Base-by-base conservation (phyloP, 805 yeast genomes). In the Cyberlindnera sargentensis region DNA sequence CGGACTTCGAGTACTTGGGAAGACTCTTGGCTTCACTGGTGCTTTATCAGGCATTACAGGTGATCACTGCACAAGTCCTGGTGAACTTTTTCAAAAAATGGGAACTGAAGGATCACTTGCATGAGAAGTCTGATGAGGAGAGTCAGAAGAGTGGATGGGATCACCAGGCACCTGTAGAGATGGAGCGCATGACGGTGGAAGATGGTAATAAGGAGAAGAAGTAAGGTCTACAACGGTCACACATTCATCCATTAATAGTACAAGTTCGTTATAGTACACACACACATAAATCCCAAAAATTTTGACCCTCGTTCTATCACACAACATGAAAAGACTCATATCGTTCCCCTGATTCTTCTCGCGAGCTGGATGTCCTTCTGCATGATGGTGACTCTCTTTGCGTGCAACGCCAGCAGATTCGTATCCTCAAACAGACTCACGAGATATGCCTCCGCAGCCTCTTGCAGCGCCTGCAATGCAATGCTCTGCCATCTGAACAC, bases 31-130 rank as follows among this genome's bases (percentile, higher is more conserved):
- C 86, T 15, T 91, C 96, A 0, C 70, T 89, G 56, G 96, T 89
- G 6, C 67, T 89, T 43, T 89, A 85, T 61, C 96, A 87, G 64
- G 81, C 88, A 23, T 89, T 84, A 57, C 96, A 89, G 66, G 95
- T 89, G 20, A 68, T 86, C 39, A 75, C 85, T 26, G 96, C 96
- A 0, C 87, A 84, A 54, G 60, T 84, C 6, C 65, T 87, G 48
- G 84, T 84, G 8, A 72, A 73, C 3, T 65, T 77, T 32, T 80
- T 86, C 75, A 78, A 75, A 50, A 69, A 71, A 49, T 89, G 96
- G 96, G 75, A 56, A 46, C 42, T 45, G 32, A 25, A 42, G 40
- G 60, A 56, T 30, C 61, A 58, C 37, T 9, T 42, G 31, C 47
- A 44, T n/a, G 46, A 47, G n/a, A 26, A n/a, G 32, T 38, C 34